Evolutionary conservation across 1,139 yeast species (phyloP).

Genomic region (Geotrichum cucujoidarum): DNA sequence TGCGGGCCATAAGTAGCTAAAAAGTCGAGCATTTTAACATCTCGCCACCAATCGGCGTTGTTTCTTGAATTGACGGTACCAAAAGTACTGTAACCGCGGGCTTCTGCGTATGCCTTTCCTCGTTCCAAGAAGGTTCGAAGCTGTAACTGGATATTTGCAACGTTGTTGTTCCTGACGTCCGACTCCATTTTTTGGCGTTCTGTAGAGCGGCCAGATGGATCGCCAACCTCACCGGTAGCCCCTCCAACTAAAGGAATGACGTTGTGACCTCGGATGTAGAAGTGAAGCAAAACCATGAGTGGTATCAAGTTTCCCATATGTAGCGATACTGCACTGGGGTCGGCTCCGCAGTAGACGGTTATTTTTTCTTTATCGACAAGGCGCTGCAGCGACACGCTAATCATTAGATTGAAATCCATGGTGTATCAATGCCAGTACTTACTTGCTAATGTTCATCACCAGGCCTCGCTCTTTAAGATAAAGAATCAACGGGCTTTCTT

Average conservation of each 20-base stretch:
- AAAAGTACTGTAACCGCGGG: slow-evolving; percentile 43
- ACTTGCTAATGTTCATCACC: slow-evolving; percentile 1
- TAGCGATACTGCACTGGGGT: slow-evolving; percentile 85
- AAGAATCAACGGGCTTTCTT: background rate
- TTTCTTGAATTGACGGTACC: slow-evolving; percentile 50
- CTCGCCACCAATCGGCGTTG: slow-evolving; percentile 84
- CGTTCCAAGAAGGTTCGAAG: slow-evolving; percentile 53
- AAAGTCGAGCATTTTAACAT: slow-evolving; percentile 68
- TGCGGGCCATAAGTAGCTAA: slow-evolving; percentile 71
- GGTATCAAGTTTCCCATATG: slow-evolving; percentile 92
- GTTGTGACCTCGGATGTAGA: slow-evolving; percentile 76
- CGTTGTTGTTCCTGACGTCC: slow-evolving; percentile 52
- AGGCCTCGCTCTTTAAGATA: slow-evolving; percentile 2
- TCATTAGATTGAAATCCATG: background rate
- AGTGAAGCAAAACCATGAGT: slow-evolving; percentile 76
- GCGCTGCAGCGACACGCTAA: slow-evolving; percentile 35
- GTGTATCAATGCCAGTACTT: background rate
- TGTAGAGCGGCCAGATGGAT: slow-evolving; percentile 85
- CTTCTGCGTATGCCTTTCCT: slow-evolving; percentile 57
- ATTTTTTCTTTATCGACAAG: slow-evolving; percentile 42
- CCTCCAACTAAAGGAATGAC: slow-evolving; percentile 84
- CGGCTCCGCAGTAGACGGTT: slow-evolving; percentile 89
- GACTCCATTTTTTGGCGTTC: slow-evolving; percentile 61
- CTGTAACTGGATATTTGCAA: slow-evolving; percentile 56
- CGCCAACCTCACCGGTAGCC: slow-evolving; percentile 97